Conservation (phyloP, 345 rosid genomes). For the Brassica juncea region DNA sequence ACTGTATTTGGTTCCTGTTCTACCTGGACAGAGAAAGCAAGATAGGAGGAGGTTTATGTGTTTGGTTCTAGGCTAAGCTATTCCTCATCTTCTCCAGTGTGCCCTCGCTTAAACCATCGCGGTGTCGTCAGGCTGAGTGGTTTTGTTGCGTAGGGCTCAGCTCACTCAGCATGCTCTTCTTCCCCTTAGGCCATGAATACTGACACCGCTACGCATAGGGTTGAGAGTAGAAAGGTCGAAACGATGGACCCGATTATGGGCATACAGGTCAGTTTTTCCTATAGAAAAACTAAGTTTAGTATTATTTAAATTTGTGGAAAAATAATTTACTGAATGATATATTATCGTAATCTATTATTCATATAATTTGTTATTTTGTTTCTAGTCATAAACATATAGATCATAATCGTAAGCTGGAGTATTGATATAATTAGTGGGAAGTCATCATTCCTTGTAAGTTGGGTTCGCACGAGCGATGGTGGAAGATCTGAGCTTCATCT, state of each 20-base stretch:
- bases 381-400: neutral
- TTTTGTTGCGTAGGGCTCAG: no score
- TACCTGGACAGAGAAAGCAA: neutral
- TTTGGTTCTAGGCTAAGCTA: constrained; percentile 33
- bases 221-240: no score
- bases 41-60: constrained; percentile 7
- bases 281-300: no score
- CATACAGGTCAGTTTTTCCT: no score
- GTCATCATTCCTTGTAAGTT: constrained; percentile 15
- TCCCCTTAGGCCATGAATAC: no score
- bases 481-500: constrained; percentile 37
- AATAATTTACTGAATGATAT: no score
- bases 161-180: no score
- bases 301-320: no score
- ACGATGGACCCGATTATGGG: no score
- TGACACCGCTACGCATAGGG: no score
- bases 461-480: constrained; percentile 22
- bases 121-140: no score
- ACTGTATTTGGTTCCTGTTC: constrained; percentile 18
- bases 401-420: neutral
- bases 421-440: neutral
- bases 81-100: constrained; percentile 37
- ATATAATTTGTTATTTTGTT: neutral
- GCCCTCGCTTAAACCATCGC: no score
- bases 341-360: neutral